These are phyloP conservation scores for Penicillium egyptiacum DNA, from an alignment of 495 filamentous ascomycete genomes.

Conservation along the genomic window DNA sequence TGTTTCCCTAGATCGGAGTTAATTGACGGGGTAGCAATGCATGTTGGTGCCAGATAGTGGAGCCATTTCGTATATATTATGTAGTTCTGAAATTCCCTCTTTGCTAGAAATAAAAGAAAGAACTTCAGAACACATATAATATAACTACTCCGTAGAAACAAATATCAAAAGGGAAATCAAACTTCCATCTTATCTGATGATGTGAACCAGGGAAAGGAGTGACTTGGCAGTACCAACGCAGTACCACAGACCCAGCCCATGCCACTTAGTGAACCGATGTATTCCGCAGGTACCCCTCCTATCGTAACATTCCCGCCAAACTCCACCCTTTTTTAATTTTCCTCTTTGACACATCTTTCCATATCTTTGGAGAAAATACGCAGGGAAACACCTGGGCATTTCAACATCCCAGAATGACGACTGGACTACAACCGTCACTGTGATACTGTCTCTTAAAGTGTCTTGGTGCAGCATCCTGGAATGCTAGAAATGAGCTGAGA, in stretches of 20 bases:
- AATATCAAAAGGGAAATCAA: slow-evolving; percentile 10
- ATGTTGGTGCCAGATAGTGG: slow-evolving; percentile 6
- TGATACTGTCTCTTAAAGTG: slow-evolving; percentile 1
- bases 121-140: background rate
- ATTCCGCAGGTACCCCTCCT: slow-evolving; percentile 7
- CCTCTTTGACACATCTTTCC: background rate
- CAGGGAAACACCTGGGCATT: background rate
- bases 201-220: slow-evolving; percentile 1
- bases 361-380: background rate
- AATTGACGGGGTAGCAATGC: slow-evolving; percentile 5
- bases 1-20: background rate
- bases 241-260: slow-evolving; percentile 1
- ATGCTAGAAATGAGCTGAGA: slow-evolving; percentile 21
- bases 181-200: slow-evolving; percentile 30
- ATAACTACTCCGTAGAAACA: too few species aligned
- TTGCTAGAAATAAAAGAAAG: background rate
- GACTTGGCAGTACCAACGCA: slow-evolving; percentile 16
- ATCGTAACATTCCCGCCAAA: slow-evolving; percentile 6
- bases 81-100: too few species aligned
- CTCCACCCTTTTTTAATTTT: slow-evolving; percentile 7
- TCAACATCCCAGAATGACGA: background rate
- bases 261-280: slow-evolving; percentile 2
- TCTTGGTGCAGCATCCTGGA: slow-evolving; percentile 10
- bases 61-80: background rate
- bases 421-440: background rate